Conservation (phyloP, 2,329 filamentous ascomycete genomes). For the Paecilomyces dactylethromorphus region DNA sequence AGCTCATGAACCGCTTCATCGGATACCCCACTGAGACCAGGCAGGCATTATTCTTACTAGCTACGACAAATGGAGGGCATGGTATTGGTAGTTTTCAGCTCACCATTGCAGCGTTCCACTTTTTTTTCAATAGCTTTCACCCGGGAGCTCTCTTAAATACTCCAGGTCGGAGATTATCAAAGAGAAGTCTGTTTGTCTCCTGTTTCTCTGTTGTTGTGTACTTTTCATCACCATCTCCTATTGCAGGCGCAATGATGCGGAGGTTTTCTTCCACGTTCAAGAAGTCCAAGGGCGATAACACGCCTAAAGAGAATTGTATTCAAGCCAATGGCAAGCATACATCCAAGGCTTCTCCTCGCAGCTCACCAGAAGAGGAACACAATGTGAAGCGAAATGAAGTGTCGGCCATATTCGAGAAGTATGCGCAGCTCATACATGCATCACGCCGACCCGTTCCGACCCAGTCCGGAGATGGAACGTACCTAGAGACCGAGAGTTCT, state of each 20-base stretch:
- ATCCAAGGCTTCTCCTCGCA: slow-evolving; percentile 23
- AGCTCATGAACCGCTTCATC: not conserved
- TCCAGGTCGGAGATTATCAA: not conserved
- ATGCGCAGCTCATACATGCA: slow-evolving; percentile 44
- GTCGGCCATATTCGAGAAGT: slow-evolving; percentile 35
- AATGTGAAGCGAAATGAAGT: slow-evolving; percentile 34
- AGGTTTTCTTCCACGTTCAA: slow-evolving; percentile 35
- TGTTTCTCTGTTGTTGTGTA: not conserved
- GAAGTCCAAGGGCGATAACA: slow-evolving; percentile 29
- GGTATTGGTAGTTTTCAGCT: not conserved
- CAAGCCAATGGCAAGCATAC: slow-evolving; percentile 24
- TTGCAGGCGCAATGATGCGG: slow-evolving; percentile 26
- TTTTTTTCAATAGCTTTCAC: not conserved
- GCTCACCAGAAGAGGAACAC: slow-evolving; percentile 20
- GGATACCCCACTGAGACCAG: not conserved
- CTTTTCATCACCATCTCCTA: slow-evolving; percentile 2
- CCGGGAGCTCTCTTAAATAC: not conserved
- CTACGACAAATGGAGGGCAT: not conserved
- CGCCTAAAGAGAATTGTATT: slow-evolving; percentile 23
- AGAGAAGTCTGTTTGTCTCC: not conserved
- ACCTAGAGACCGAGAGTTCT: slow-evolving; percentile 45
- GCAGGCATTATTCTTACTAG: not conserved
- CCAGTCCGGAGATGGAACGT: slow-evolving; percentile 58
- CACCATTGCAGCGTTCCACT: not conserved
- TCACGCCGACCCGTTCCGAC: slow-evolving; percentile 58